Evolutionary conservation across 2,329 filamentous ascomycete genomes (phyloP), one percentile per base, ranked within the genome.

Genomic region (Conoideocrella luteorostrata): DNA sequence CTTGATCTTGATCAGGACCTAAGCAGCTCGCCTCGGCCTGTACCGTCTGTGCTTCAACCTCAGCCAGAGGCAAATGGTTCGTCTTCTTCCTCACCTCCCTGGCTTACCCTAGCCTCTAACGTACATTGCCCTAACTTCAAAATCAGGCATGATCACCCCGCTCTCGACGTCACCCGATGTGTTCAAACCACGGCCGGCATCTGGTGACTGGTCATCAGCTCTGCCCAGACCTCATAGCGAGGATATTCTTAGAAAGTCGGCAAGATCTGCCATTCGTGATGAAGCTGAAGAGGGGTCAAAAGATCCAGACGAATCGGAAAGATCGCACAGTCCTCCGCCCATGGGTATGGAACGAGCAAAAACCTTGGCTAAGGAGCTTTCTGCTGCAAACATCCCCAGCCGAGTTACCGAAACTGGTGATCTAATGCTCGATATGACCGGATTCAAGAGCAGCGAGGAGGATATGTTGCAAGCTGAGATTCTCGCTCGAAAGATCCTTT

Each of bases 361-460:
- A 58, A 81, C 84, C 22, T 73, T 98, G 10, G 95, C 91, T 9
- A 86, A 88, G 60, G 90, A 90, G 61, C 75, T 98, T 3, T 87
- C 87, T 36, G 84, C 81, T 3, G 93, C 86, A 38, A 96, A 97
- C 58, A 97, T 98, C 47, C 88, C 89, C 5, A 93, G 85, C 45
- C 84, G 88, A 51, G 83, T 98, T n/a, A 97, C 86, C 1, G 89
- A 95, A 45, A 85, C 80, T 1, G 93, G 93, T 13, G 93, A 98
- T 64, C 71, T 98, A 44, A 97, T 97, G 89, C 71, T 98, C 41
- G 93, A 98, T 62, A 96, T 98, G 90, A 90, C 89, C 0, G 88
- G 88, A 1, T 96, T 95, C 68, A 97, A 96, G 65, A 87, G 84
- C 61, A 94, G 83, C 57, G 91, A 97, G 53, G 88, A 95, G 55